Base-by-base conservation (phyloP, 495 filamentous ascomycete genomes). In the Opeltia flavorubescens region DNA sequence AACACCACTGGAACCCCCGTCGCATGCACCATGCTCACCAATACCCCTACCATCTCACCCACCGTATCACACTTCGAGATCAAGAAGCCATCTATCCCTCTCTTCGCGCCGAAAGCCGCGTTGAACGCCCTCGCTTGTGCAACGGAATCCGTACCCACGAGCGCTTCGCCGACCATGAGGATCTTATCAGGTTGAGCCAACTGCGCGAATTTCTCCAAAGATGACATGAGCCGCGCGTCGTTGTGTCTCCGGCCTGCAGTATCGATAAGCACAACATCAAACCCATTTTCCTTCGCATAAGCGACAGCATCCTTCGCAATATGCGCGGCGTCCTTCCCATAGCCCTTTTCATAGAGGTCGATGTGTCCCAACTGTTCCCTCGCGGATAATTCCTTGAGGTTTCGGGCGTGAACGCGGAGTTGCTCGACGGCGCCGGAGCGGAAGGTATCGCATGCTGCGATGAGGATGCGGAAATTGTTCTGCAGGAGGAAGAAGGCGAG, bases 21-120 rank as follows among this genome's bases (percentile, higher is more conserved):
- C 12, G 91, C 89, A 69, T 95, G 89, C 34, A 96, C 93, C 72
- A 98, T 94, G 63, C 86, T 94, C 25, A 98, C 91, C 51, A 98
- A 64, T 3, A 86, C 94, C 25, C 91, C 91, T 34, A 95, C 86
- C 91, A 96, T 98, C 66, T 96, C 89, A 23, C 91, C 91, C 35
- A 96, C 91, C 1, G 91, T 98, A 65, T 98, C 91, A 62, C 91
- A 98, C 60, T 98, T 98, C 49, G 81, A 89, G 56, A 98, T 95
- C 55, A 98, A 94, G 58, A 98, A 98, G 2, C 91, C 91, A 62
- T 98, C 91, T 39, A 93, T 60, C 42, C 77, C 76, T 52, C 87
- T 73, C 25, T 77, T 84, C 2, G 74, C 69, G 5, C 89, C 91
- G 68, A 98, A 98, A 2, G 84, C 83, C 21, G 78, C 75, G 57